These are phyloP conservation scores for Paramecium caudatum DNA, from an alignment of 73 alveolate genomes.

Conservation along the genomic window DNA sequence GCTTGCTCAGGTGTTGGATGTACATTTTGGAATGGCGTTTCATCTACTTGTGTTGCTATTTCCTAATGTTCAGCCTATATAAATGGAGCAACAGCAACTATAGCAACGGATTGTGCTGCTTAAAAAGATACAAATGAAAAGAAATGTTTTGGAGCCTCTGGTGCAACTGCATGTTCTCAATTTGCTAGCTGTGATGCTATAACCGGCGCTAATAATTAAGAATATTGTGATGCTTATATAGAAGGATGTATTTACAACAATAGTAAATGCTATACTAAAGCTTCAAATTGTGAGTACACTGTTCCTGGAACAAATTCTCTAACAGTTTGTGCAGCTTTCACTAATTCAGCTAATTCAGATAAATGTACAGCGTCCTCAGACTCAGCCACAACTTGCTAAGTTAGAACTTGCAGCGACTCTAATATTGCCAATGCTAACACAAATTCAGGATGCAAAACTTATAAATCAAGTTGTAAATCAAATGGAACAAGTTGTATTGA, in stretches of 20 bases:
- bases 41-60: neutral
- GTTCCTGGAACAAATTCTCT: neutral
- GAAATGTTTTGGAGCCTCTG: conserved; percentile 14
- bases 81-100: neutral
- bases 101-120: conserved; percentile 7
- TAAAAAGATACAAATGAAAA: neutral
- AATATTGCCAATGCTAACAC: neutral
- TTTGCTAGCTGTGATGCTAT: neutral
- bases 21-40: no score
- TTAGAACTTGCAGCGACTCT: neutral
- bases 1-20: no score
- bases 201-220: conserved; percentile 18
- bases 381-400: neutral
- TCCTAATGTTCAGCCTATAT: neutral
- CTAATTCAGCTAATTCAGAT: neutral
- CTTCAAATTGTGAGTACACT: neutral
- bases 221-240: neutral
- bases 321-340: neutral
- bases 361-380: neutral
- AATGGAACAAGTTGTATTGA: conserved; percentile 41
- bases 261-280: neutral
- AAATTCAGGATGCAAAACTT: neutral
- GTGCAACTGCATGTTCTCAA: neutral
- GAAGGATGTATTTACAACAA: neutral
- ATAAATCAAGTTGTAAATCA: neutral